Percentiles rank a stretch among this genome's conserved stretches.
Conservation (phyloP, 2,329 filamentous ascomycete genomes). For the Trichophaea hybrida region DNA sequence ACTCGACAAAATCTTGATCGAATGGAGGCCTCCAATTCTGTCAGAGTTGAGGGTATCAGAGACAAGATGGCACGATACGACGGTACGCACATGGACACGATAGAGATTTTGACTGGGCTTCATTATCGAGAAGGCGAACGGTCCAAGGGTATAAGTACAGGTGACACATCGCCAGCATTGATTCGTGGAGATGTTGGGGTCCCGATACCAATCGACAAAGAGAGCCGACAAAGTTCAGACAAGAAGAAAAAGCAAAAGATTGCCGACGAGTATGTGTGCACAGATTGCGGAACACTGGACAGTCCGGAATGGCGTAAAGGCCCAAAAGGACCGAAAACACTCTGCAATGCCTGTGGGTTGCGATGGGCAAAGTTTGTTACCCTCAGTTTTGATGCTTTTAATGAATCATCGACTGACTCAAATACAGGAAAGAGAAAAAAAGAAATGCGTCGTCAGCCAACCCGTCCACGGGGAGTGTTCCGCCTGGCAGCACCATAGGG, state of each 20-base stretch:
- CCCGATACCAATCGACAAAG: conserved; percentile 65
- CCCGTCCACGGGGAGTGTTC: background rate
- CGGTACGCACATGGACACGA: conserved; percentile 66
- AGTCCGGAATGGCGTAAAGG: conserved; percentile 95
- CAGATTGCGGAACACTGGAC: conserved; percentile 85
- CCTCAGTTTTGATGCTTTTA: background rate
- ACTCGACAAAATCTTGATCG: conserved; percentile 71
- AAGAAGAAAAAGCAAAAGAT: conserved; percentile 80
- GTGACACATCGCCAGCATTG: conserved; percentile 62
- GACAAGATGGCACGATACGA: conserved; percentile 80
- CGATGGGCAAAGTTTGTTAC: conserved; percentile 50
- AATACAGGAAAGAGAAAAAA: conserved; percentile 26
- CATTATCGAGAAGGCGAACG: conserved; percentile 80
- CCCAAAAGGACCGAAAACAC: conserved; percentile 77
- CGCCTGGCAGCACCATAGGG: background rate
- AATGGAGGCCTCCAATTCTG: conserved; percentile 45
- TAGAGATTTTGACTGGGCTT: conserved; percentile 84
- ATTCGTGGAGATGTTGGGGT: conserved; percentile 79
- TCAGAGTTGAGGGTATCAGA: conserved; percentile 53
- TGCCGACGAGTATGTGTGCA: conserved; percentile 82
- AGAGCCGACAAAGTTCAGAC: conserved; percentile 49
- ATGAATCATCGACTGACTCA: background rate
- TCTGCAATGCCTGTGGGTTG: conserved; percentile 86
- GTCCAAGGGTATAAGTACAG: conserved; percentile 74
- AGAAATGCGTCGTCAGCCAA: conserved; percentile 21